A percentile compares a stretch with the other conserved stretches of the same genome.
Conservation (phyloP, 257 asterid species). For the Solanum medicagineum region DNA sequence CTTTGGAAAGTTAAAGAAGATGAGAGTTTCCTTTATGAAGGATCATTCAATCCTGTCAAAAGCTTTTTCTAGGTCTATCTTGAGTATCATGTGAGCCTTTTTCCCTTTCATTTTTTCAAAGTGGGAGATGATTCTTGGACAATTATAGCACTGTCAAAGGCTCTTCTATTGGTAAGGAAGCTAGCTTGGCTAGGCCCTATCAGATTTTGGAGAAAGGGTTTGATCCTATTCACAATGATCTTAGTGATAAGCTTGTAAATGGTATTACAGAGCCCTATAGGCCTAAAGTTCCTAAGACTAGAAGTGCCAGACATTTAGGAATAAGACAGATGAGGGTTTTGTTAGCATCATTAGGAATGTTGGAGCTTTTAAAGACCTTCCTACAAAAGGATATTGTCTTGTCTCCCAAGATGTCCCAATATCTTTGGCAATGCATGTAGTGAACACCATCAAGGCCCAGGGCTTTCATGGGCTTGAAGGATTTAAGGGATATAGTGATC, state of each 20-base stretch:
- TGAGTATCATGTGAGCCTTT: background rate
- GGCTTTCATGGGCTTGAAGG: no score
- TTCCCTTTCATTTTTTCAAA: background rate
- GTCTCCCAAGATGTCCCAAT: accelerated
- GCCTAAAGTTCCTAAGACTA: background rate
- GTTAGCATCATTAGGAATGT: no score
- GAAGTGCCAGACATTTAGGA: no score
- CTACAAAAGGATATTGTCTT: no score
- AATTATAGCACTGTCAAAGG: background rate
- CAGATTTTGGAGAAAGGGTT: background rate
- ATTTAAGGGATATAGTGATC: no score
- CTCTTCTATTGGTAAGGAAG: background rate
- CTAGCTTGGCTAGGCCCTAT: background rate
- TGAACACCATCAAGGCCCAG: no score
- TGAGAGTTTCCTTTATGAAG: no score
- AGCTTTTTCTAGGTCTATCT: background rate
- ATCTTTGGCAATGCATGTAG: no score
- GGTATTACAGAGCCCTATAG: no score
- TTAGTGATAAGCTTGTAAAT: background rate
- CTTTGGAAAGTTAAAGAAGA: background rate
- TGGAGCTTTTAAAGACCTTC: no score
- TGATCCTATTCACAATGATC: background rate
- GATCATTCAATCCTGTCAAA: background rate
- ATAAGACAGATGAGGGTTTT: background rate
- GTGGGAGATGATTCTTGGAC: background rate